Evolutionary conservation across 2,329 filamentous ascomycete genomes (phyloP), one percentile per base, ranked within the genome.

Genomic region (Diaporthe eres): DNA sequence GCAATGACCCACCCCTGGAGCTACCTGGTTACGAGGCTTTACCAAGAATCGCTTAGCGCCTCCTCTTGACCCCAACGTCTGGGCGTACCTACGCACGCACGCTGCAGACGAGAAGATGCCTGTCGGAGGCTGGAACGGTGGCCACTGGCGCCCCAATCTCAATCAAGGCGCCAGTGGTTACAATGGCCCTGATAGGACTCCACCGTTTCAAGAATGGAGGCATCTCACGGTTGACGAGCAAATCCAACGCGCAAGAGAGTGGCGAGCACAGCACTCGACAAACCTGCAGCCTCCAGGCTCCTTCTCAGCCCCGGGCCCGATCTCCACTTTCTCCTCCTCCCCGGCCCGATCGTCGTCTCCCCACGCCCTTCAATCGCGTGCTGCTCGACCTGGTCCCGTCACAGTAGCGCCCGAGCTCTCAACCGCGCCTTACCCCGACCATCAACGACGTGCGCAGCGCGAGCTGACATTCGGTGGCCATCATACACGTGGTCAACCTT

Each of bases 211-310:
- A 7, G 58, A 65, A 39, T 73, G 71, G 71, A 65, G 19, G 2
- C 44, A 75, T 39, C 72, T 77, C 39, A 37, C 73, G 31, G 7
- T 75, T n/a, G 72, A 72, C 7, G 72, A 72, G 13, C 72, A 68
- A 42, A 47, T 77, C 28, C 53, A 42, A 31, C 47, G 53, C 8
- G 53, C 37, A 42, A 72, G 15, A 28, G 37, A 63, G 34, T 75
- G 75, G 73, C 68, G 72, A 39, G 49, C 53, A 25, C 72, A 61
- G 25, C 60, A 55, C 42, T 25, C 53, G 28, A 55, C 15, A n/a
- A n/a, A 13, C 39, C 2, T 57, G 2, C 67, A 55, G 25, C 12
- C 25, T 8, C 15, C 31, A 53, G 13, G 25, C 44, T 51, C 15
- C 25, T 34, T 31, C 31, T 31, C 42, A 51, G 44, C 61, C 37